These are phyloP conservation scores for Prinsepia uniflora DNA, from an alignment of 306 rosid genomes.

Conservation along the genomic window DNA sequence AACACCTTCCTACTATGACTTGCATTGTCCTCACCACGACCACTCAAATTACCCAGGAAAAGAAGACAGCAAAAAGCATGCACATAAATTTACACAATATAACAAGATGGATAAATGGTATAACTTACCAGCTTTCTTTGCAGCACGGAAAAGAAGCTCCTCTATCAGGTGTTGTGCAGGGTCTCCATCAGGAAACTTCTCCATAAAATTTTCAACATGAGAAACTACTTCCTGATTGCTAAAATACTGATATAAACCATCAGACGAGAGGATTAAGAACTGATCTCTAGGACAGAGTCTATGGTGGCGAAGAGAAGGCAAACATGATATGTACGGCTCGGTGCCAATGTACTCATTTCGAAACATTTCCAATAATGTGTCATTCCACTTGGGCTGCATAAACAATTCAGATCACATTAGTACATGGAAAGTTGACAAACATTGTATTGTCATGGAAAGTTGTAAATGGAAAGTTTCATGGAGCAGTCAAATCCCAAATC, in stretches of 20 bases:
- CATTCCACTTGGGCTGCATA: conserved; percentile 91
- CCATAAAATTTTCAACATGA: conserved; percentile 89
- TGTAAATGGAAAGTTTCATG: neutral
- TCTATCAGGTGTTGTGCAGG: conserved; percentile 99
- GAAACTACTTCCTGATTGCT: conserved; percentile 95
- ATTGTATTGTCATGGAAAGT: neutral
- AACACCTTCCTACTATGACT: neutral
- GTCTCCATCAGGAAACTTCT: conserved; percentile 97
- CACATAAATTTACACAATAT: neutral
- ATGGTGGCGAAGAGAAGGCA: conserved; percentile 88
- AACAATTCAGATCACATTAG: conserved; percentile 32
- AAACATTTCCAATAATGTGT: conserved; percentile 83
- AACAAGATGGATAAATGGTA: neutral
- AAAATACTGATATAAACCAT: conserved; percentile 91
- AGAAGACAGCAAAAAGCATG: neutral
- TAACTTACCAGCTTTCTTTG: conserved; percentile 84
- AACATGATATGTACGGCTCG: conserved; percentile 87
- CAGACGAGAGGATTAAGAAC: conserved; percentile 93
- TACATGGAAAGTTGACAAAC: conserved; percentile 2
- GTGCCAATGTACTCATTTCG: conserved; percentile 93
- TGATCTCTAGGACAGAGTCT: conserved; percentile 81
- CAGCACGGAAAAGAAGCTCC: conserved; percentile 98
- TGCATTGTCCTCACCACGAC: neutral
- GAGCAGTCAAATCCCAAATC: conserved; percentile 4
- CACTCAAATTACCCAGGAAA: too few species aligned